Conservation (phyloP, 1,284 basidiomycete genomes). For the Tetrapyrgos nigripes region DNA sequence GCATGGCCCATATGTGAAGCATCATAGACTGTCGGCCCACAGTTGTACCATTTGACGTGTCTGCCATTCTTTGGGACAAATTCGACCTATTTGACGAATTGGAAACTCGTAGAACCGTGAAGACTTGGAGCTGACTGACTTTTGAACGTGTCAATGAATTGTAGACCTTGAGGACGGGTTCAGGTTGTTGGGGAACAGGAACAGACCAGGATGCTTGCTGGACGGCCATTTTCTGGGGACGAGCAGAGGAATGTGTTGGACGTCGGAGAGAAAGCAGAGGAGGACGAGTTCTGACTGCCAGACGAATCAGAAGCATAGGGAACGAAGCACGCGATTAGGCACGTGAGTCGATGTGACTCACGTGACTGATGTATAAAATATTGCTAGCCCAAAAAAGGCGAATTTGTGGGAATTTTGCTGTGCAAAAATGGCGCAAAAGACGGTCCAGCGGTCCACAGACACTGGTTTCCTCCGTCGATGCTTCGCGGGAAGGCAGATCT, state of each 20-base stretch:
- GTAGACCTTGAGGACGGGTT: constrained; percentile 85
- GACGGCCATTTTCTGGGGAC: constrained; percentile 37
- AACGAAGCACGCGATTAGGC: background rate
- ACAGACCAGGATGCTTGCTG: constrained; percentile 64
- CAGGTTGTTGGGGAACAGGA: constrained; percentile 54
- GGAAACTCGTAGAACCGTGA: constrained; percentile 12
- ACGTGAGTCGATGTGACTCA: background rate
- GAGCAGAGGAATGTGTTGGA: background rate
- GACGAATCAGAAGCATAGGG: constrained; percentile 24
- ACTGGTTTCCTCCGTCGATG: no score
- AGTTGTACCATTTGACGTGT: constrained; percentile 99
- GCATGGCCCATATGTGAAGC: constrained; percentile 99
- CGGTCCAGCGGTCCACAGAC: no score
- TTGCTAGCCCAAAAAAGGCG: no score
- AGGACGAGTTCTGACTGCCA: constrained; percentile 24
- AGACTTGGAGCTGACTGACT: constrained; percentile 50
- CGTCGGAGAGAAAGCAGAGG: constrained; percentile 24
- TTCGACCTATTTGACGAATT: constrained; percentile 59
- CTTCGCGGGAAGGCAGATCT: no score
- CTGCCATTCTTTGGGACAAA: constrained; percentile 84
- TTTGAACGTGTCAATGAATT: constrained; percentile 95
- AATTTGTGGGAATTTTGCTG: no score
- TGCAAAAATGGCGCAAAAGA: no score
- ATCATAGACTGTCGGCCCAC: constrained; percentile 99
- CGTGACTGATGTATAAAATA: background rate